Evolutionary conservation across 257 asterid species (phyloP), one percentile per base, ranked within the genome.

Genomic region (Penstemon eatonii): DNA sequence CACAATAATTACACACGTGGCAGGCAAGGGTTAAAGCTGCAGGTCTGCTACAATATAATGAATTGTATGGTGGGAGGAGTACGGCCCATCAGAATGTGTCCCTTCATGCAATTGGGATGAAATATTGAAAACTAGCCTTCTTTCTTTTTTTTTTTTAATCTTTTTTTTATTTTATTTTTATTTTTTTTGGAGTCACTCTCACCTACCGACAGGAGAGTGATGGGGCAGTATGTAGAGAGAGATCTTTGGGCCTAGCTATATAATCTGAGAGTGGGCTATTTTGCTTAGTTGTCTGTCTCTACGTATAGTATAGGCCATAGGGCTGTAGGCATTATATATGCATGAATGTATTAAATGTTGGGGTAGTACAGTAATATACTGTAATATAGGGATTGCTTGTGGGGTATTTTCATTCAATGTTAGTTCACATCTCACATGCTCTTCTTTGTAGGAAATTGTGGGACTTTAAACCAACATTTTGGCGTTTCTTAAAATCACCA

Each of bases 161-260:
- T n/a, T n/a, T n/a, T n/a, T 15, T 15, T 15, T 15, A 15, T 15
- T 15, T 15, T 15, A 15, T 15, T 15, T 15, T 15, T 15, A 15
- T 15, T 15, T 15, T 15, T 15, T 15, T 15, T 15, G 66, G 36
- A 13, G 84, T 83, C 78, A n/a, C 65, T 67, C 78, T 84, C 81
- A 67, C 72, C 75, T 53, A 62, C 86, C 79, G 86, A 80, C 86
- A 80, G 5, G 77, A 84, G 56, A 80, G 79, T 54, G 85, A 84
- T 69, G 86, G 87, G 78, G 76, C 75, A 40, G 73, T 72, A 75
- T 75, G 70, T 39, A 13, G 18, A 68, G 80, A 81, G 18, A 68
- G 80, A 81, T 69, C 70, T 65, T 41, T 67, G 65, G 73, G 73
- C 56, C 74, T 72, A 71, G 64, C 75, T 74, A 12, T n/a, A 65